Percentiles rank a stretch among this genome's conserved stretches.
Conservation (phyloP, 2,329 filamentous ascomycete species). For the Epichloe baconii region DNA sequence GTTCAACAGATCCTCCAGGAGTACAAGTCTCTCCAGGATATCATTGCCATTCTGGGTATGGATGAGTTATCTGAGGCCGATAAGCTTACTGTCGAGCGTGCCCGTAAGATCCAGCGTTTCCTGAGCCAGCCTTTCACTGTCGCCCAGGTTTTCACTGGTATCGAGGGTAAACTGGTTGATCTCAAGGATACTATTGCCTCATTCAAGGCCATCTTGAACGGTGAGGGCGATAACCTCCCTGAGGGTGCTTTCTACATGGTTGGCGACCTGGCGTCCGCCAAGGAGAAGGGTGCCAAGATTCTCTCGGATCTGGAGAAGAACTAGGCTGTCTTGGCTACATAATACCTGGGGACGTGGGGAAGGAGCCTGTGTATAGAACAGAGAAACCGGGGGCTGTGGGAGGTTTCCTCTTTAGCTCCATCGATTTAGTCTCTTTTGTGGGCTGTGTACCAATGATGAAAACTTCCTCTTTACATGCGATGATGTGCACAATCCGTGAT, state of each 20-base stretch:
- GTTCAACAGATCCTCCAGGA: constrained; percentile 99
- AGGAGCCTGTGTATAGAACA: constrained; percentile 44
- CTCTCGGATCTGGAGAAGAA: constrained; percentile 76
- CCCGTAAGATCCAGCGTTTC: constrained; percentile 99
- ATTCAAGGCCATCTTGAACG: constrained; percentile 93
- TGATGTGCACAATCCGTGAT: constrained; percentile 8
- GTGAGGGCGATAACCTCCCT: constrained; percentile 90
- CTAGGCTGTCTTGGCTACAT: constrained; percentile 27
- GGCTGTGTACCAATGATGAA: constrained; percentile 48
- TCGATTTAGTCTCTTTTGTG: constrained; percentile 41
- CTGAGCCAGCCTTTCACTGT: constrained; percentile 97
- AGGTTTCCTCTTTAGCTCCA: constrained; percentile 39
- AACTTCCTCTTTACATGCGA: constrained; percentile 30
- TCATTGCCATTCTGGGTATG: constrained; percentile 99
- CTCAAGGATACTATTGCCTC: constrained; percentile 95
- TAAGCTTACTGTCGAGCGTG: constrained; percentile 99
- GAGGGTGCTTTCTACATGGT: constrained; percentile 98
- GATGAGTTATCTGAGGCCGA: constrained; percentile 98
- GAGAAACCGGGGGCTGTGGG: constrained; percentile 35
- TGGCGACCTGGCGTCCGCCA: constrained; percentile 84
- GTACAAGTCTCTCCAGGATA: constrained; percentile 99
- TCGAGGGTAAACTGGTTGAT: constrained; percentile 93
- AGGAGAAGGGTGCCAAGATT: constrained; percentile 99
- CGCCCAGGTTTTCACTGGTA: constrained; percentile 70
- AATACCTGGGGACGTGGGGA: constrained; percentile 22